Evolutionary conservation across 371 early-diverging fungal species (phyloP), one percentile per base, ranked within the genome.

Genomic region (Lichtheimia hyalospora): DNA sequence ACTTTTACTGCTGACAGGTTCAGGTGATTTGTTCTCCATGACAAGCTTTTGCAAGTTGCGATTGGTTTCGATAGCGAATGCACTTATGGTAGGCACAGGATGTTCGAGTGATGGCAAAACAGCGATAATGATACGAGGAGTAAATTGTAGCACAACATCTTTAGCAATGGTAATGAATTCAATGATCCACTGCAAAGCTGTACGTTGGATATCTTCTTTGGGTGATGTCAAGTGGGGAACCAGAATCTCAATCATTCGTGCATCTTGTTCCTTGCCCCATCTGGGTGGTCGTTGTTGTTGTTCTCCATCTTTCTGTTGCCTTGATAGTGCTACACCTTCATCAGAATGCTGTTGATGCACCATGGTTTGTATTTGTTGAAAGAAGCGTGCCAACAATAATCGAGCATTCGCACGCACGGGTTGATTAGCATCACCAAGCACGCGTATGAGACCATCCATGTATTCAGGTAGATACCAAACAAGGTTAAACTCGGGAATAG

Each of bases 401-500:
- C 79, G 78, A 0, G 92, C 88, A n/a, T 84, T 79, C 8, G 81
- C 83, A 13, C 92, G 81, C 16, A 97, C 92, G 63, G 96, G 95
- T 18, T 87, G 81, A 65, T 86, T 92, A 1, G 89, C 72, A 68
- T 97, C 97, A 63, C 88, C 88, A 39, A 96, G 73, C 55, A 90
- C 95, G 18, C 82, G 74, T 25, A 97, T 69, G 16, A 96, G 76
- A 2, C 94, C 95, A 62, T 92, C 94, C 34, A 97, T 75, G 61
- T 94, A 95, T 56, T 89, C 89, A 2, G 95, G 96, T 4, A 97
- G 66, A 67, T 86, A 92, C 2, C 81, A 81, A 14, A 96, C 87
- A 16, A 97, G 71, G 55, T 95, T 95, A 13, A 96, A 74, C 21
- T 92, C 95, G 0, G 96, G 97, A 10, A 96, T 86, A 0, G 92